These are phyloP conservation scores for Extremus antarcticus DNA, from an alignment of 495 filamentous ascomycete genomes.

Conservation along the genomic window DNA sequence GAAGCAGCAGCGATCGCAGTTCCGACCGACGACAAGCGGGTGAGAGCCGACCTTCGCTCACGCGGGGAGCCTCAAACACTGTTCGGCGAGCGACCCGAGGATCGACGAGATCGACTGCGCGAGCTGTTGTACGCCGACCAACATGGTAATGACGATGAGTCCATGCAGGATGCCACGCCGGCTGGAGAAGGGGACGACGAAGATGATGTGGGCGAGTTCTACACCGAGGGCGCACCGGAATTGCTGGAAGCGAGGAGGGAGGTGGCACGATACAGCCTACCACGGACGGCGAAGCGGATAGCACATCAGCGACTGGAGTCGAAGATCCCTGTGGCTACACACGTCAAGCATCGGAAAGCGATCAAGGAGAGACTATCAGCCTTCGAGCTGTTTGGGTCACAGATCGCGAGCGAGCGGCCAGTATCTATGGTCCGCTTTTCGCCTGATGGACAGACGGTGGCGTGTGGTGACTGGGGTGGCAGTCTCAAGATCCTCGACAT, in stretches of 20 bases:
- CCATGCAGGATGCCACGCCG: conserved; percentile 38
- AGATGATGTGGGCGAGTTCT: conserved; percentile 72
- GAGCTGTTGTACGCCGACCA: conserved; percentile 59
- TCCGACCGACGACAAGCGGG: conserved; percentile 84
- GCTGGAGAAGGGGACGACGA: conserved; percentile 22
- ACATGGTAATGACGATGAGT: conserved; percentile 49
- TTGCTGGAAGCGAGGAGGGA: conserved; percentile 66
- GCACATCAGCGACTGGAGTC: conserved; percentile 67
- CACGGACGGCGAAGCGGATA: conserved; percentile 65
- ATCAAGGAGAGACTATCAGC: conserved; percentile 73
- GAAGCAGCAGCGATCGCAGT: conserved; percentile 85
- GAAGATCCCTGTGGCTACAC: conserved; percentile 70
- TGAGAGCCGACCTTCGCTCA: conserved; percentile 68
- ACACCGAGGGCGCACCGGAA: conserved; percentile 66
- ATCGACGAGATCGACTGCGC: conserved; percentile 77
- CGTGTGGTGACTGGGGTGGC: conserved; percentile 85
- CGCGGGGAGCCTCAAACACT: conserved; percentile 87
- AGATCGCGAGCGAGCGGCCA: conserved; percentile 81
- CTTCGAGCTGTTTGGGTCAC: conserved; percentile 85
- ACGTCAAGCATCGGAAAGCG: conserved; percentile 79
- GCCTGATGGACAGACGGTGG: conserved; percentile 71
- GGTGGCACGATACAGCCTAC: conserved; percentile 79
- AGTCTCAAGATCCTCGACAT: conserved; percentile 75
- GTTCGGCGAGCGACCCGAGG: conserved; percentile 82
- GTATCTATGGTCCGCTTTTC: conserved; percentile 85